A percentile compares a stretch with the other conserved stretches of the same genome.
Evolutionary conservation across 2,329 filamentous ascomycete species (phyloP).

Genomic region (Alternaria arbusti): DNA sequence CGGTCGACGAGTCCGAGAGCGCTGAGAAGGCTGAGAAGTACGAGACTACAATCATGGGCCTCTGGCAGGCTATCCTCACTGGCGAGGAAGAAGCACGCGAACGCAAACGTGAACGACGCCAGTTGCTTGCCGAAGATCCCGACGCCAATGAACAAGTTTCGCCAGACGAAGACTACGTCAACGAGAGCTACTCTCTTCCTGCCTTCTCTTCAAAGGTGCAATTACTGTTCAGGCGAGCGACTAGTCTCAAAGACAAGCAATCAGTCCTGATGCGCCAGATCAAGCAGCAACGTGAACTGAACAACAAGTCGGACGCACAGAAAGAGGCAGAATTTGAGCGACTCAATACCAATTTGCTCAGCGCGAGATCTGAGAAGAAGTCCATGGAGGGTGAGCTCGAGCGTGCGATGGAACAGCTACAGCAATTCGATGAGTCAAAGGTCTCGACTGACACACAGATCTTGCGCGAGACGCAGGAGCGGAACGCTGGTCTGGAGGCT

Average conservation of each 20-base stretch:
- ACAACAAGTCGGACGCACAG: conserved; percentile 77
- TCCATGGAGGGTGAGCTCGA: conserved; percentile 46
- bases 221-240: conserved; percentile 77
- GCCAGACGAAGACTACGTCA: conserved; percentile 65
- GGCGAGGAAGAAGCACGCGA: conserved; percentile 52
- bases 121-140: conserved; percentile 57
- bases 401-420: conserved; percentile 41
- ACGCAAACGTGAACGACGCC: conserved; percentile 43
- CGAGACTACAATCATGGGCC: conserved; percentile 58
- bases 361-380: conserved; percentile 43
- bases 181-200: conserved; percentile 72
- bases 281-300: conserved; percentile 92
- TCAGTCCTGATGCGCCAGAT: conserved; percentile 88
- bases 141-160: conserved; percentile 67
- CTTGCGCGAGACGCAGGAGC: conserved; percentile 39
- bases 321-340: conserved; percentile 49
- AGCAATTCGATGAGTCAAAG: conserved; percentile 39
- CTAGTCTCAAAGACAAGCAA: conserved; percentile 83
- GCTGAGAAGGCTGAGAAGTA: conserved; percentile 49
- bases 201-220: conserved; percentile 82
- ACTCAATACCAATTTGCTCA: conserved; percentile 51
- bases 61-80: conserved; percentile 60
- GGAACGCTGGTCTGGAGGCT: conserved; percentile 40
- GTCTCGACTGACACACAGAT: conserved; percentile 24
- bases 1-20: conserved; percentile 28